Conservation (phyloP, 2,329 filamentous ascomycete species). For the Trichoderma harzianum region DNA sequence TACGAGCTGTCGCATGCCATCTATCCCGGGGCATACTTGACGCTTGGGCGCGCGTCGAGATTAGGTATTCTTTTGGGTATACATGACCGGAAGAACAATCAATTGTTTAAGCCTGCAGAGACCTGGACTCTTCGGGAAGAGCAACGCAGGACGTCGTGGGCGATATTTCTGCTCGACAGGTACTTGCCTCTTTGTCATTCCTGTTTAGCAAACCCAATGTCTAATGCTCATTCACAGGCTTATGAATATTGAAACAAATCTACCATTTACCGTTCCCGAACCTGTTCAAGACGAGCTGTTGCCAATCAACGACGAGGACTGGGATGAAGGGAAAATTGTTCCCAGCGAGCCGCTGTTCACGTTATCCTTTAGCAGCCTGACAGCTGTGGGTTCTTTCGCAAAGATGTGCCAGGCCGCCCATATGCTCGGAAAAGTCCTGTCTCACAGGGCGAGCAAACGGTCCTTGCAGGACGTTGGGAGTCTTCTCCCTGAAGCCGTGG, state of each 20-base stretch:
- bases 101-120: neutral
- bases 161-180: slow-evolving; percentile 5
- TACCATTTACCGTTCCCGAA: neutral
- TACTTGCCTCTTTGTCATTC: neutral
- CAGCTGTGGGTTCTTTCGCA: slow-evolving; percentile 3
- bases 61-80: neutral
- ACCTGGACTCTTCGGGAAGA: slow-evolving; percentile 12
- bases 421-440: slow-evolving; percentile 5
- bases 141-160: slow-evolving; percentile 11
- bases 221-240: neutral
- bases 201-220: neutral
- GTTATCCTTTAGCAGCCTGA: neutral
- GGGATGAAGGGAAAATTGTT: slow-evolving; percentile 5
- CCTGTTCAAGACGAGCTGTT: neutral
- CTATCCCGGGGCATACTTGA: neutral
- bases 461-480: neutral
- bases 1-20: slow-evolving; percentile 8
- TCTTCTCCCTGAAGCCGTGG: neutral
- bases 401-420: slow-evolving; percentile 9
- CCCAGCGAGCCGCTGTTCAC: slow-evolving; percentile 12
- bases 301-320: slow-evolving; percentile 9
- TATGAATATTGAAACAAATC: slow-evolving; percentile 13
- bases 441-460: neutral
- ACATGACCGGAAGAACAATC: slow-evolving; percentile 4
- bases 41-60: slow-evolving; percentile 6